Evolutionary conservation across 805 yeast species (phyloP), one percentile per base, ranked within the genome.

Genomic region (Lipomyces japonicus): DNA sequence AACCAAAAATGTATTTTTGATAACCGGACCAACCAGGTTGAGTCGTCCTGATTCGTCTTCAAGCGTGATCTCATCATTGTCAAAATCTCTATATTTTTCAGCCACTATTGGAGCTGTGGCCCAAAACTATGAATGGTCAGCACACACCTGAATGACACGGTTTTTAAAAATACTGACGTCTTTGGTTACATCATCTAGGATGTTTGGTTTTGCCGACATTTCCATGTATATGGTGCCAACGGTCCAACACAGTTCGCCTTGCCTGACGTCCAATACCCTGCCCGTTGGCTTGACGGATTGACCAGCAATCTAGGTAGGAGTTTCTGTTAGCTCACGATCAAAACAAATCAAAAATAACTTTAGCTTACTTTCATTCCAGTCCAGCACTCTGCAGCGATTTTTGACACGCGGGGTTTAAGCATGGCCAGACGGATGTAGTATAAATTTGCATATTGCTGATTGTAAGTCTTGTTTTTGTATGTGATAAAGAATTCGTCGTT

Each of bases 11-110:
- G 82, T 66, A 7, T 21, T 35, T 4, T 43, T 23, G 23, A 52
- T 34, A 1, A 39, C 43, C 10, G 44, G 19, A 23, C 88, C 90
- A 42, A 78, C 81, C 21, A 93, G 68, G 28, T 80, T 65, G 4
- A 95, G 82, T 44, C 98, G 73, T 2, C 98, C 98, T 48, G 89
- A 81, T 62, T 89, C 96, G 68, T 93, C 98, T 66, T 93, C 97
- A 31, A 93, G 65, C 82, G 82, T 80, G 24, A 86, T 63, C 56
- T 75, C 77, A 62, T 82, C 86, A 14, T 77, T 65, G 6, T 59
- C 67, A 4, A 80, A 76, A 57, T 79, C 84, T 6, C 75, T 69
- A 53, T 83, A 84, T 25, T 79, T 66, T 4, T 70, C 61, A 44
- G 66, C 49, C 60, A 57, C 63, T 55, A 47, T 68, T 2, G 72